phyloP scores from a whole-genome alignment of 305 asterid genomes.

The Rubia tinctorum region DNA sequence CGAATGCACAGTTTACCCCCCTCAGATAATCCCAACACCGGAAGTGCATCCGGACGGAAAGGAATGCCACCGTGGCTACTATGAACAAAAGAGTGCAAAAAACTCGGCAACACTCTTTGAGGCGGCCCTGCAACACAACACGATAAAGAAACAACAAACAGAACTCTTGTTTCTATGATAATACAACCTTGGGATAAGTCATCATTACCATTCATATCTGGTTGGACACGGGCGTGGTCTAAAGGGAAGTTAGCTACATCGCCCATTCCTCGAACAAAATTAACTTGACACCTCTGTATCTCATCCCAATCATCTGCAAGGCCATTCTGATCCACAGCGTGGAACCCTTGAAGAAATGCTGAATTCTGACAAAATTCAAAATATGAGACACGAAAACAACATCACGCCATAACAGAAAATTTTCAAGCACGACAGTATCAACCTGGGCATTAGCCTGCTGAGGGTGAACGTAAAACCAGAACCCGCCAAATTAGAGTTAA shows the following conservation, averaged over 20 bases:
- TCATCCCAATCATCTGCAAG: constrained; percentile 94
- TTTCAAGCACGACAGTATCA: constrained; percentile 19
- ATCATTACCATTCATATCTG: constrained; percentile 65
- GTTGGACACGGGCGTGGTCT: constrained; percentile 47
- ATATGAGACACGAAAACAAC: background rate
- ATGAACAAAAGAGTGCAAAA: constrained; percentile 94
- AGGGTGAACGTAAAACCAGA: background rate
- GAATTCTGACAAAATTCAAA: constrained; percentile 53
- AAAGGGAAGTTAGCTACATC: constrained; percentile 23
- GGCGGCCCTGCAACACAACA: constrained; percentile 75
- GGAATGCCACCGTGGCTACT: constrained; percentile 75
- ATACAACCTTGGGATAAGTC: constrained; percentile 5
- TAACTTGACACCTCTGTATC: constrained; percentile 73
- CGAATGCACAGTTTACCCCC: constrained; percentile 97
- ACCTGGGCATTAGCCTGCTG: constrained; percentile 78
- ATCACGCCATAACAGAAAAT: background rate
- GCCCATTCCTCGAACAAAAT: constrained; percentile 34
- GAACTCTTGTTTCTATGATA: background rate
- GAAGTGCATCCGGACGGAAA: constrained; percentile 82
- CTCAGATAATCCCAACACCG: constrained; percentile 88
- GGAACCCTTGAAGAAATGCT: constrained; percentile 81
- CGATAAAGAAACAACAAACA: background rate
- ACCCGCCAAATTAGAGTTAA: too few species aligned
- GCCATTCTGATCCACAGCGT: constrained; percentile 63
- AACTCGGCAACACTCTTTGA: constrained; percentile 86